These are phyloP conservation scores for Adansonia digitata DNA, from an alignment of 345 rosid genomes.

Conservation along the genomic window DNA sequence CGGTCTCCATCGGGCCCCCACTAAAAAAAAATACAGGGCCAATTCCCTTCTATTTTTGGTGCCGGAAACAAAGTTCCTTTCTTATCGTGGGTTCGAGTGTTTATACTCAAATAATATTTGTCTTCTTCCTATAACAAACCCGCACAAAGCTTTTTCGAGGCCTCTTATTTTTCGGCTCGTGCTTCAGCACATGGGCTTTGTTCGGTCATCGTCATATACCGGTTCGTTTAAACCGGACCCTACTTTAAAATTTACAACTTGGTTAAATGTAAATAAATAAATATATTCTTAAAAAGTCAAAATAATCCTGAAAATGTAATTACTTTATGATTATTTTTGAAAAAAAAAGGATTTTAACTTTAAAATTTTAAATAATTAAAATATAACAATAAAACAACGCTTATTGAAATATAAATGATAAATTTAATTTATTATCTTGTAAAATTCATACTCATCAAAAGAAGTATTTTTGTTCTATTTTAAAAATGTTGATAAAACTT, in stretches of 20 bases:
- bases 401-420: too few species aligned
- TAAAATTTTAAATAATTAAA: neutral
- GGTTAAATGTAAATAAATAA: neutral
- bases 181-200: neutral
- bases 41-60: neutral
- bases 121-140: neutral
- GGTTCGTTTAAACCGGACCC: slow-evolving; percentile 3
- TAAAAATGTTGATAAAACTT: too few species aligned
- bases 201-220: neutral
- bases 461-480: too few species aligned
- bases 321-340: too few species aligned
- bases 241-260: neutral
- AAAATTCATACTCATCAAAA: too few species aligned
- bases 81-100: neutral
- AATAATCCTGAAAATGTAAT: too few species aligned
- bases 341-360: neutral
- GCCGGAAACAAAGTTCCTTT: neutral
- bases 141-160: neutral
- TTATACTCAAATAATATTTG: neutral
- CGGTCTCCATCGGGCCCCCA: neutral
- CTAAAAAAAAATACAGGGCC: neutral
- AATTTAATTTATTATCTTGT: too few species aligned
- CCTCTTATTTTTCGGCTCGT: neutral
- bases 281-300: too few species aligned
- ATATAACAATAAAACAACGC: too few species aligned